A percentile compares a stretch with the other conserved stretches of the same genome.
Conservation (phyloP, 306 rosid species). For the Lupinus albus region DNA sequence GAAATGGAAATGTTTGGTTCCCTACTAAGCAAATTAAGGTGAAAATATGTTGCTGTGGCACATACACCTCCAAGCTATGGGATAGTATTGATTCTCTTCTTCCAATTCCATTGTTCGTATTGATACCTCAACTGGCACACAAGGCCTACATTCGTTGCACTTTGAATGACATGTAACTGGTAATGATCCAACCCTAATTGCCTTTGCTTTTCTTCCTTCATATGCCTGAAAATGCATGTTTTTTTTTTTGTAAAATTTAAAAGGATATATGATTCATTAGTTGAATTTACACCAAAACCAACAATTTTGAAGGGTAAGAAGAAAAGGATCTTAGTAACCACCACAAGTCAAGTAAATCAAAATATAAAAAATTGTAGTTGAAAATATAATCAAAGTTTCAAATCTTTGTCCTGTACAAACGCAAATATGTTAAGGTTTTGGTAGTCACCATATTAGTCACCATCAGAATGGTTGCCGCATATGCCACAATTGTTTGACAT, state of each 20-base stretch:
- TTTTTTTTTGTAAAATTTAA: not conserved
- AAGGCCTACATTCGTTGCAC: conserved; percentile 62
- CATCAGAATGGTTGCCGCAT: no score
- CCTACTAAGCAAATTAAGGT: conserved; percentile 37
- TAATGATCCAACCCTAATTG: conserved; percentile 48
- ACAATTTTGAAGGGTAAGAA: not conserved
- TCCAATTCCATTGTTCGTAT: conserved; percentile 48
- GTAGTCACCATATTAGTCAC: no score
- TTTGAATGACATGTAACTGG: conserved; percentile 55
- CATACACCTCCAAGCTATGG: conserved; percentile 71
- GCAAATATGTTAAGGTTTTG: no score
- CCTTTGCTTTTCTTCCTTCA: conserved; percentile 32
- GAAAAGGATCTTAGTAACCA: not conserved
- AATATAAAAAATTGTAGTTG: no score
- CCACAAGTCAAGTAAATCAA: no score
- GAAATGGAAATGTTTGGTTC: not conserved
- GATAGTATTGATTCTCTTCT: conserved; percentile 58
- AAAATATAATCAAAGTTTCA: no score
- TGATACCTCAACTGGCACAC: conserved; percentile 65
- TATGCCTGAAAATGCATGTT: conserved; percentile 36
- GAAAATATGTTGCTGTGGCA: conserved; percentile 54
- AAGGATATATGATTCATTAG: not conserved
- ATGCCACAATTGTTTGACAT: no score
- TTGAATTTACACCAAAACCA: not conserved
- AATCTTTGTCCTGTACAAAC: no score